Evolutionary conservation across 345 rosid genomes (phyloP).

Genomic region (Bretschneidera sinensis): DNA sequence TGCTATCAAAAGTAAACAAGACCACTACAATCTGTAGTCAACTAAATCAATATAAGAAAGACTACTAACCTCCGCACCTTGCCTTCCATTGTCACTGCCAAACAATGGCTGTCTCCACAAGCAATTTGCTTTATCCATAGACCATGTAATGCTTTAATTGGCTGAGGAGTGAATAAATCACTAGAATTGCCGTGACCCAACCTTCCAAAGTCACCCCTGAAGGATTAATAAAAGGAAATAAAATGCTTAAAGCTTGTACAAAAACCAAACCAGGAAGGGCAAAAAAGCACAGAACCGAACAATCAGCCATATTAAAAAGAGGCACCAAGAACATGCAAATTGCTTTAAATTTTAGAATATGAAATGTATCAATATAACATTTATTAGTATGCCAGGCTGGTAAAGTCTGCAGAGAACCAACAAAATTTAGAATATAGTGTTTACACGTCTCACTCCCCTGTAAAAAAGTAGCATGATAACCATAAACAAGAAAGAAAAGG

Average conservation of each 20-base stretch:
- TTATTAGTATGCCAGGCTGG: background rate
- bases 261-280: background rate
- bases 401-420: no score
- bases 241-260: background rate
- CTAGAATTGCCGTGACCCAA: slow-evolving; percentile 95
- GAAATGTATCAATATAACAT: background rate
- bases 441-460: no score
- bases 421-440: no score
- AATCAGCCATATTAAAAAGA: no score
- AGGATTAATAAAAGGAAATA: slow-evolving; percentile 9
- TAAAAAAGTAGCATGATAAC: no score
- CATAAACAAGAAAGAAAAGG: no score
- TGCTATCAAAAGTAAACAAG: no score
- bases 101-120: slow-evolving; percentile 97
- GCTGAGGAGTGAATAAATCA: slow-evolving; percentile 89
- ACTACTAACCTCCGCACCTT: slow-evolving; percentile 76
- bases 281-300: no score
- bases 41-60: no score
- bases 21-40: no score
- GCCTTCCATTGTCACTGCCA: slow-evolving; percentile 90
- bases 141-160: slow-evolving; percentile 75
- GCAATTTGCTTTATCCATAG: slow-evolving; percentile 86
- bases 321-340: background rate
- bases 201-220: slow-evolving; percentile 99
- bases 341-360: no score